Conservation (phyloP, 2,329 filamentous ascomycete genomes). For the Diplodia sapinea region DNA sequence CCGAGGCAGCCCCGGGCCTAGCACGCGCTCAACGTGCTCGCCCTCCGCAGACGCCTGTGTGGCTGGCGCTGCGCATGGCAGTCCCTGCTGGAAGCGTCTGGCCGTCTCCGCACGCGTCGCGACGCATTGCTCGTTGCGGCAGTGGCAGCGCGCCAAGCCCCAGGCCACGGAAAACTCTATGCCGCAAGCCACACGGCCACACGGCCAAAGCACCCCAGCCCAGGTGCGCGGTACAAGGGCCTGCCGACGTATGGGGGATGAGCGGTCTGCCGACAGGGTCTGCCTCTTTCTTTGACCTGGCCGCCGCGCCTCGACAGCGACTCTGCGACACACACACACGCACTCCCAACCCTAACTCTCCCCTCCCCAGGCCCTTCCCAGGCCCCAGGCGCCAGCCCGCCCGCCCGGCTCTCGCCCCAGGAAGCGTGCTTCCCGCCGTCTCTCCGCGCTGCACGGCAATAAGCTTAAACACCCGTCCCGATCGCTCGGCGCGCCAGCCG, state of each 20-base stretch:
- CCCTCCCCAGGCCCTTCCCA: not conserved
- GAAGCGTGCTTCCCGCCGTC: not conserved
- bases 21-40: not conserved
- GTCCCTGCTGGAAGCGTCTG: slow-evolving; percentile 1
- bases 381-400: not conserved
- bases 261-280: slow-evolving; percentile 21
- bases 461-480: slow-evolving; percentile 27
- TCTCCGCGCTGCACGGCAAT: not conserved
- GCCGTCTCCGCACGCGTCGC: not conserved
- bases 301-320: not conserved
- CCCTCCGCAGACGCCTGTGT: slow-evolving; percentile 6
- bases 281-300: slow-evolving; percentile 15
- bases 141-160: not conserved
- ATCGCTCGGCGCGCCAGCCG: slow-evolving; percentile 11
- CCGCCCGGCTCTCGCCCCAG: not conserved
- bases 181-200: slow-evolving; percentile 27
- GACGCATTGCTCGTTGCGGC: not conserved
- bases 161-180: slow-evolving; percentile 22
- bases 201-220: slow-evolving; percentile 18
- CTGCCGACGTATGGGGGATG: slow-evolving; percentile 24
- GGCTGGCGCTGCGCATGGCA: not conserved
- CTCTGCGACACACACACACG: not conserved
- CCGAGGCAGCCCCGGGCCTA: slow-evolving; percentile 11
- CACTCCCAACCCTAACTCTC: not conserved
- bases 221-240: slow-evolving; percentile 12